phyloP scores from a whole-genome alignment of 1,284 basidiomycete species.

The Peniophora sp. region DNA sequence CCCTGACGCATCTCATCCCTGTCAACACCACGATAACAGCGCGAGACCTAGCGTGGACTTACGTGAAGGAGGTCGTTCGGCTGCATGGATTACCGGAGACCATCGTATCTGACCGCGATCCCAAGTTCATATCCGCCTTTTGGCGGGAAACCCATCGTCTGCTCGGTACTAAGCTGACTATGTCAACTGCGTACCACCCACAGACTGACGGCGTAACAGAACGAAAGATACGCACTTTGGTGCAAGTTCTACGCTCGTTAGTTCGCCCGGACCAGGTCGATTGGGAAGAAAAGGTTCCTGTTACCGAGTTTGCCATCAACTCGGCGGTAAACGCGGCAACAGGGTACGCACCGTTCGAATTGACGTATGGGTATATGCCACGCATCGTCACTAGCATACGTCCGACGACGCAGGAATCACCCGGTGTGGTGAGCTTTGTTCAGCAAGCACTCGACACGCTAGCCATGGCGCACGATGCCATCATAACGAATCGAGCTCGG shows the following conservation, averaged over 20 bases:
- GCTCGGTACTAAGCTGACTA: conserved; percentile 17
- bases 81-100: conserved; percentile 17
- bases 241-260: conserved; percentile 14
- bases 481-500: conserved; percentile 13
- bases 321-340: neutral
- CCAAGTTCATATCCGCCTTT: conserved; percentile 19
- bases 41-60: conserved; percentile 12
- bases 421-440: conserved; percentile 18
- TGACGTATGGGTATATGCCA: neutral
- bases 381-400: conserved; percentile 19
- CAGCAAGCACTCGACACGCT: conserved; percentile 13
- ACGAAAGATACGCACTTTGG: conserved; percentile 10
- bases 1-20: conserved; percentile 24
- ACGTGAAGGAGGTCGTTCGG: conserved; percentile 15
- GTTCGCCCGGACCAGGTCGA: conserved; percentile 12
- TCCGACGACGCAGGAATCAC: conserved; percentile 15
- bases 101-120: conserved; percentile 19
- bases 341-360: neutral
- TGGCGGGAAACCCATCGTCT: conserved; percentile 19
- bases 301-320: neutral
- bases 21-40: conserved; percentile 10
- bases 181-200: conserved; percentile 26
- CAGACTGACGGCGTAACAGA: conserved; percentile 24
- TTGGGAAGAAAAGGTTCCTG: neutral
- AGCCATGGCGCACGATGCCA: conserved; percentile 16